Base-by-base conservation (phyloP, 495 filamentous ascomycete species). In the Hyaloscypha finlandica region DNA sequence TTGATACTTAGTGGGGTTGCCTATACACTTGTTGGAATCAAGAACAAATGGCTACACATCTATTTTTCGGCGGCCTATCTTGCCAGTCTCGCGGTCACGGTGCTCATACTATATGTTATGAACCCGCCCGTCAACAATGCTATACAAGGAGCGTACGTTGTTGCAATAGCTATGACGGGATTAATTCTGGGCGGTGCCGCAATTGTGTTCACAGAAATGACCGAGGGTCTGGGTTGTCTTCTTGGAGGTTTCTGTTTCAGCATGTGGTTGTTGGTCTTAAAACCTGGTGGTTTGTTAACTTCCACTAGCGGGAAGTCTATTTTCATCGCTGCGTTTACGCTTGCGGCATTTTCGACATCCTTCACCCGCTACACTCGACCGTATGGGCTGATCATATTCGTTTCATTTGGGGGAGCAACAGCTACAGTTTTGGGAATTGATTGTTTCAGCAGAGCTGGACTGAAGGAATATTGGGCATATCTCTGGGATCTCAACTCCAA, bases 381-480 rank as follows among this genome's bases (percentile, higher is more conserved):
- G 0, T 95, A 94, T 72, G 90, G 85, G 12, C 75, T 96, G 61
- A 95, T 97, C 42, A 81, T 77, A 20, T 85, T 84, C 20, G 92
- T 90, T 11, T 87, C 93, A 1, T 95, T 97, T 73, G 81, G 89
- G 32, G 94, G 94, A 14, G 88, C 92, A 9, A 96, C 93, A 0
- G 87, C 85, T 4, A 78, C 89, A 0, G 82, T 95, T 8, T 76
- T 98, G 8, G 94, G 94, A 8, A 91, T 98, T 61, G 94, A 98
- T 75, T 97, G 94, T 75, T 96, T 93, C 72, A 94, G 89, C 71
- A 81, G 88, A 59, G 94, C 93, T 14, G 94, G 94, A 0, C 77
- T 96, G 70, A 97, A 95, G 74, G 94, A 97, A 74, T 97, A 97
- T 66, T 98, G 94, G 94, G 83, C 93, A 11, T 98, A 96, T 74